Base-by-base conservation (phyloP, 805 yeast genomes). In the Kluyveromyces aestuarii region DNA sequence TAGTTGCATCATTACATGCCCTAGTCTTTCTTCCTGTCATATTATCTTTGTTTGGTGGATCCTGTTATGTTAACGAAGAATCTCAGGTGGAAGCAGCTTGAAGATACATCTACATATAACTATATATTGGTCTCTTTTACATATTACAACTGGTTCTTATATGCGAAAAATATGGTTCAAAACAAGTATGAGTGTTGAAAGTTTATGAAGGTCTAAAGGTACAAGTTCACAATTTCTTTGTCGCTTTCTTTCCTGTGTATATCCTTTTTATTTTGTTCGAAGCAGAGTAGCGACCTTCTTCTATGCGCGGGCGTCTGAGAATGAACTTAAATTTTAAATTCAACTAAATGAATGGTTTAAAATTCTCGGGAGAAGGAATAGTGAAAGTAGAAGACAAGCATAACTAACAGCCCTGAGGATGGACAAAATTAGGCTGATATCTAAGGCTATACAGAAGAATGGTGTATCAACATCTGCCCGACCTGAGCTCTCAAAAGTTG, bases 1-100 rank as follows among this genome's bases (percentile, higher is more conserved):
- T 84, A 1, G 71, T 86, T 48, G 96, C 96, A 1, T 80, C 90
- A 0, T 54, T 84, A 1, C 97, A 91, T 63, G 78, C 93, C 3
- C 72, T 91, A 46, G 74, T 86, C 37, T 77, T 91, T 49, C 70
- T 91, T 46, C 99, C 99, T 0, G 78, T 87, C 6, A 62, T 84
- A 27, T 70, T 91, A 38, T 75, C 87, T 25, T 67, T 72, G 46
- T 71, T 73, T 55, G 95, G 93, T 10, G 85, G 87, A 11, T 66
- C 69, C 41, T 76, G 78, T 37, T 81, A 78, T 56, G 63, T 70
- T 21, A 69, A 60, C 48, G 65, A 54, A 27, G 41, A 61, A 40
- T 48, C 57, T 10, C 19, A 33, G 11, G 40, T 39, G 2, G 45
- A 21, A 30, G 35, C 35, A 30, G 11, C 14, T 30, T 30, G 8